These are phyloP conservation scores for Leptographium radiaticola DNA, from an alignment of 2,329 filamentous ascomycete species.

Conservation along the genomic window DNA sequence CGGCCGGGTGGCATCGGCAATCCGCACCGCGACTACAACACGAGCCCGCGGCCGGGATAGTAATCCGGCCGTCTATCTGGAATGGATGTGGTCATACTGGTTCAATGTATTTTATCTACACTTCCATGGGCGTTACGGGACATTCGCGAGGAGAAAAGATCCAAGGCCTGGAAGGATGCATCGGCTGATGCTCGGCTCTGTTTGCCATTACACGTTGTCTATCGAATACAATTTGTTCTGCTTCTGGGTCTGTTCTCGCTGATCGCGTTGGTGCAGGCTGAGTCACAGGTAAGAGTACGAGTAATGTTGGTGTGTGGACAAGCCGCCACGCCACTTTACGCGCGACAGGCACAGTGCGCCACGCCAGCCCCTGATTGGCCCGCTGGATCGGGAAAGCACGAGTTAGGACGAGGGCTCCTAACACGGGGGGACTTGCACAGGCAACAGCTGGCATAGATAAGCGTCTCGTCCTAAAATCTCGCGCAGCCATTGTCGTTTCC, in stretches of 20 bases:
- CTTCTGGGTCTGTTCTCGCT: no score
- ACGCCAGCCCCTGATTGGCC: not conserved
- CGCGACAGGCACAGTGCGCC: not conserved
- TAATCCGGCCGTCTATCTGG: not conserved
- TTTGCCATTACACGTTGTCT: no score
- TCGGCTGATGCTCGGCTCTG: no score
- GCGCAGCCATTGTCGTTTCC: not conserved
- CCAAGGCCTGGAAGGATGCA: no score
- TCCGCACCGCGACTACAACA: constrained; percentile 15
- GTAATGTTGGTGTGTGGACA: no score
- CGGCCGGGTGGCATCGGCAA: constrained; percentile 36
- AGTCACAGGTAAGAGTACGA: no score
- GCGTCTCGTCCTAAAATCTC: not conserved
- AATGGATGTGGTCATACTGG: not conserved
- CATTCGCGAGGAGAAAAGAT: no score
- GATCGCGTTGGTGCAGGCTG: no score
- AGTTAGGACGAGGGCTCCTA: not conserved
- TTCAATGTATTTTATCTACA: not conserved
- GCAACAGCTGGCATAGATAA: not conserved
- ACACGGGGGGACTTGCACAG: not conserved
- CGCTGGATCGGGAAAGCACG: not conserved
- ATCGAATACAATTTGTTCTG: no score
- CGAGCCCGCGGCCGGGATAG: not conserved
- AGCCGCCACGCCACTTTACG: no score
- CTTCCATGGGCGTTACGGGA: not conserved